Conservation (phyloP, 768 basidiomycete genomes). For the Boletus coccyginus region DNA sequence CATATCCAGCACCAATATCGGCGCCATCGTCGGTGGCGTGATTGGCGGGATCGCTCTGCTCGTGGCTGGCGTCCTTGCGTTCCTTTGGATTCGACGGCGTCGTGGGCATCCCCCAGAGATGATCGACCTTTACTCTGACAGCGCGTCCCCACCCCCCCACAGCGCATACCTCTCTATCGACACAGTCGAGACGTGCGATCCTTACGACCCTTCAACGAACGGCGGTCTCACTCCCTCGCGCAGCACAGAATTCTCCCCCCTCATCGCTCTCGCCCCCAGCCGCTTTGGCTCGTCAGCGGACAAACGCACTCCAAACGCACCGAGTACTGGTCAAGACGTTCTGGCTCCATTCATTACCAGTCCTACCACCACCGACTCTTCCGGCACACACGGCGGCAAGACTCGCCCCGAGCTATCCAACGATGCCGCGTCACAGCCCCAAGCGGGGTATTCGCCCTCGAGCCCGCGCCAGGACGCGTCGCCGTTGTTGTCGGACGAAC, state of each 20-base stretch:
- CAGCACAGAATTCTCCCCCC: background rate
- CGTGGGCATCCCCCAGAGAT: background rate
- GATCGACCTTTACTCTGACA: slow-evolving; percentile 5
- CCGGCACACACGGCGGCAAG: slow-evolving; percentile 3
- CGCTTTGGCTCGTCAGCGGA: background rate
- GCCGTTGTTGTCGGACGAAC: slow-evolving; percentile 21
- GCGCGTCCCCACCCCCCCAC: background rate
- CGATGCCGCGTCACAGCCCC: background rate
- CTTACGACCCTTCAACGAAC: background rate
- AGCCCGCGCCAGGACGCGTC: slow-evolving; percentile 1
- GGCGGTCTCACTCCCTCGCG: background rate
- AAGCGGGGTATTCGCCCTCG: background rate
- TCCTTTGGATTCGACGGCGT: slow-evolving; percentile 12
- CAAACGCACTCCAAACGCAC: background rate
- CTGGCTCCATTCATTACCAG: slow-evolving; percentile 8
- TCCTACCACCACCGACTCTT: background rate
- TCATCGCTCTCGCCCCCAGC: slow-evolving; percentile 10
- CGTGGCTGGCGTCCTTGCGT: background rate
- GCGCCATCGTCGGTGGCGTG: slow-evolving; percentile 14
- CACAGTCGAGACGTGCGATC: background rate
- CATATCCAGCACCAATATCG: slow-evolving; percentile 1
- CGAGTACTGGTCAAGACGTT: background rate
- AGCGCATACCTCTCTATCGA: background rate
- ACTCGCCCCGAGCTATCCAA: background rate
- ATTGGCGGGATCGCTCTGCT: slow-evolving; percentile 10